phyloP scores from a whole-genome alignment of 805 yeast genomes.

The Saturnispora mendoncae region DNA sequence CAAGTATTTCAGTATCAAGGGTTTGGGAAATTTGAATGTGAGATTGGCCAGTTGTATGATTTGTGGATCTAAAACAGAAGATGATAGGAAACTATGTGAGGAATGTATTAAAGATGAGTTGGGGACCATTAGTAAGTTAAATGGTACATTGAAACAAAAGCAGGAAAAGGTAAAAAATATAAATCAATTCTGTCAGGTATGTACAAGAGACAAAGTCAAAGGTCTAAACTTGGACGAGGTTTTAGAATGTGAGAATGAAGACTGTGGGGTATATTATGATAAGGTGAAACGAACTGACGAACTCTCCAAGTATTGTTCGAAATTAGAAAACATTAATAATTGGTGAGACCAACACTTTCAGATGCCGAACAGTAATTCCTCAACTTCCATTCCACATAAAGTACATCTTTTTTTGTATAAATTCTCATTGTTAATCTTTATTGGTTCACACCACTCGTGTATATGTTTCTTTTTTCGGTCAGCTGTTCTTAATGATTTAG shows the following conservation, averaged over 20 bases:
- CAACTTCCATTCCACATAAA: slow-evolving; percentile 77
- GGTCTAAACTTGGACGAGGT: slow-evolving; percentile 14
- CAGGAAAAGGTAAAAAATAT: slow-evolving; percentile 26
- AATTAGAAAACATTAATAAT: slow-evolving; percentile 15
- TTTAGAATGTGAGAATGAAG: slow-evolving; percentile 49
- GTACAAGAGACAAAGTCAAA: slow-evolving; percentile 32
- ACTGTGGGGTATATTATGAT: slow-evolving; percentile 55
- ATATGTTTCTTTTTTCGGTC: slow-evolving; percentile 45
- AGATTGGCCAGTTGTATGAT: slow-evolving; percentile 24
- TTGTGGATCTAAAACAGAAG: slow-evolving; percentile 19
- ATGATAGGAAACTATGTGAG: slow-evolving; percentile 25
- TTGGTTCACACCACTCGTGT: slow-evolving; percentile 65
- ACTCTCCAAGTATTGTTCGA: slow-evolving; percentile 10
- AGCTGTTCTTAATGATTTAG: slow-evolving; percentile 57
- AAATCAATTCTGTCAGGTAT: slow-evolving; percentile 17
- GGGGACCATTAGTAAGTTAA: slow-evolving; percentile 28
- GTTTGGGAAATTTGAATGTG: slow-evolving; percentile 17
- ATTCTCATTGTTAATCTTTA: slow-evolving; percentile 22
- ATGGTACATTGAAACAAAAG: slow-evolving; percentile 19
- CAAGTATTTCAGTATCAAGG: slow-evolving; percentile 17
- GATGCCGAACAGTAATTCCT: slow-evolving; percentile 42
- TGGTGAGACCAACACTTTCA: slow-evolving; percentile 16
- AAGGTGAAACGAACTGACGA: slow-evolving; percentile 35
- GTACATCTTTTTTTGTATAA: slow-evolving; percentile 54
- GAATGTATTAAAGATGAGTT: slow-evolving; percentile 31